A percentile compares a stretch with the other conserved stretches of the same genome.
Conservation (phyloP, 1,284 basidiomycete species). For the Sparassis latifolia region DNA sequence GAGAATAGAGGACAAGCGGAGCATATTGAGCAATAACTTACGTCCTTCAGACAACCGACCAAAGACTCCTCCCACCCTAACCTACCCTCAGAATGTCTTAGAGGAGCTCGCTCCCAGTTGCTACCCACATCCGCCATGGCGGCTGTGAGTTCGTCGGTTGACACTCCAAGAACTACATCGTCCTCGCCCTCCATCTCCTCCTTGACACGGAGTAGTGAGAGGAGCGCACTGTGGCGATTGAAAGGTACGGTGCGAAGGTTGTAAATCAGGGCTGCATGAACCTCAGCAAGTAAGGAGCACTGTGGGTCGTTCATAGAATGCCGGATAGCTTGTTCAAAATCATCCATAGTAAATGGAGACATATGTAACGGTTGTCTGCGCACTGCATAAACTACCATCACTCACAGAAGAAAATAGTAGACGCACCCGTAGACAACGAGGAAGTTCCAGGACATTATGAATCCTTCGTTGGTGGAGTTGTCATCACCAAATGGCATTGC, state of each 20-base stretch:
- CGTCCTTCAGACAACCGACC: constrained; percentile 85
- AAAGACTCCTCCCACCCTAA: constrained; percentile 83
- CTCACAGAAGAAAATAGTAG: not conserved
- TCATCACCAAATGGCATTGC: constrained; percentile 73
- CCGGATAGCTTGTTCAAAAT: constrained; percentile 83
- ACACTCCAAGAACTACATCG: constrained; percentile 40
- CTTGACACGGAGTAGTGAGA: constrained; percentile 53
- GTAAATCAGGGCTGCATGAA: constrained; percentile 87
- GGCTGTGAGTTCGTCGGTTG: constrained; percentile 49
- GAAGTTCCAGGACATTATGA: constrained; percentile 91
- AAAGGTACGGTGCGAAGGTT: constrained; percentile 77
- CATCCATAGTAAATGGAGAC: constrained; percentile 91
- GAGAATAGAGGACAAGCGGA: constrained; percentile 3
- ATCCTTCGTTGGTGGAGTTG: constrained; percentile 71
- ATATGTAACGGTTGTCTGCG: constrained; percentile 79
- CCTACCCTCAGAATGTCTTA: constrained; percentile 58
- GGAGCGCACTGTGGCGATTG: constrained; percentile 60
- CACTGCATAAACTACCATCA: not conserved
- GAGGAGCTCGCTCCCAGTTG: constrained; percentile 74
- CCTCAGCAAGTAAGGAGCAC: constrained; percentile 78
- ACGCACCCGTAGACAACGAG: constrained; percentile 85
- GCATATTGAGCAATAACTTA: constrained; percentile 34
- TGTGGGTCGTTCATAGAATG: constrained; percentile 68
- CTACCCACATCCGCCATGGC: constrained; percentile 70
- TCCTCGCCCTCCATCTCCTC: constrained; percentile 36